phyloP scores from a whole-genome alignment of 805 yeast species.

The Wickerhamiella vanderwaltii region DNA sequence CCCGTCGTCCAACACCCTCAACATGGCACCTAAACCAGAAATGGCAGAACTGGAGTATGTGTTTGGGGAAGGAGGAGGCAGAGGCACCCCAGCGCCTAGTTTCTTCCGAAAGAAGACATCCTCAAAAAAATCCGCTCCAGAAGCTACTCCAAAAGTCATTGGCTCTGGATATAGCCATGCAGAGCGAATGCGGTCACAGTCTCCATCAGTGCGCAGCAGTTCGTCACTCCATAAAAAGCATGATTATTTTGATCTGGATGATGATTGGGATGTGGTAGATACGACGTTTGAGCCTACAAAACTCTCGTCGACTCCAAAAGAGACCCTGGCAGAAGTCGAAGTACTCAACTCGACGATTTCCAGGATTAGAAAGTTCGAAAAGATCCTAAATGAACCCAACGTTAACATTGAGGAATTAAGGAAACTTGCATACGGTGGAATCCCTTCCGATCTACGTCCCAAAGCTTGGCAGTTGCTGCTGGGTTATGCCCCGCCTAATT shows the following conservation, averaged over 20 bases:
- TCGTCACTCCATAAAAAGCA: not conserved
- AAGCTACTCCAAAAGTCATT: conserved; percentile 30
- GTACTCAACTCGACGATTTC: conserved; percentile 48
- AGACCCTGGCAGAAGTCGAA: conserved; percentile 34
- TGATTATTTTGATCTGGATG: conserved; percentile 60
- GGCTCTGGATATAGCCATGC: conserved; percentile 49
- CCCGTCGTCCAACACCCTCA: too few species aligned
- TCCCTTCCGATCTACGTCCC: conserved; percentile 71
- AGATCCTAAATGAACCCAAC: conserved; percentile 39
- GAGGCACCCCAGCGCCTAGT: conserved; percentile 45
- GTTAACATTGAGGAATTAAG: conserved; percentile 61
- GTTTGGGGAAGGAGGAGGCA: conserved; percentile 58
- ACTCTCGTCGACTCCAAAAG: conserved; percentile 12
- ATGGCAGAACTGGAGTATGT: conserved; percentile 38
- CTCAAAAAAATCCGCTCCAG: conserved; percentile 16
- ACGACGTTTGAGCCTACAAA: conserved; percentile 44
- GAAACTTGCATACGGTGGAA: conserved; percentile 86
- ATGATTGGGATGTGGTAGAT: conserved; percentile 95
- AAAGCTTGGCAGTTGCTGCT: conserved; percentile 78
- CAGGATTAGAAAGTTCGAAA: conserved; percentile 55
- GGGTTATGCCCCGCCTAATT: conserved; percentile 83
- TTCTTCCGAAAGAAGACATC: conserved; percentile 31
- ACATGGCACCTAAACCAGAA: conserved; percentile 14
- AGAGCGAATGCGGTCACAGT: conserved; percentile 23
- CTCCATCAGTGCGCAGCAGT: not conserved